Conservation (phyloP, 2,329 filamentous ascomycete genomes). For the Eurotiales sp. region DNA sequence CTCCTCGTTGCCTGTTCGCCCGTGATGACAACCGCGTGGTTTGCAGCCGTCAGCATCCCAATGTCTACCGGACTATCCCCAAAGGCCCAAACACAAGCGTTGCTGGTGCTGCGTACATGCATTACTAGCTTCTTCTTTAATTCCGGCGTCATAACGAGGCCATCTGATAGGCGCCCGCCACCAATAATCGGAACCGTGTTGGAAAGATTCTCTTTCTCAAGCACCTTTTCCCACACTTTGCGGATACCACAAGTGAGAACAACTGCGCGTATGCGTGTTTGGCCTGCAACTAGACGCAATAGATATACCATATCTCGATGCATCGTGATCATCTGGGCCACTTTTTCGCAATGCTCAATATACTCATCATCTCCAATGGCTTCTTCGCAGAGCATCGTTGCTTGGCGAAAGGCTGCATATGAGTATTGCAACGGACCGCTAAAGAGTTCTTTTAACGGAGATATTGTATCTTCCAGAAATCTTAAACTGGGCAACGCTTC, state of each 20-base stretch:
- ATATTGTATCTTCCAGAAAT: constrained; percentile 4
- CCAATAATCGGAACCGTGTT: constrained; percentile 51
- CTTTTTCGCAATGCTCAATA: constrained; percentile 42
- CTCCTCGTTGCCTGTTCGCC: constrained; percentile 47
- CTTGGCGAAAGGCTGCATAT: constrained; percentile 55
- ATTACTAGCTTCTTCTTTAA: constrained; percentile 51
- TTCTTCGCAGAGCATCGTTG: constrained; percentile 52
- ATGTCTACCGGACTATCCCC: constrained; percentile 59
- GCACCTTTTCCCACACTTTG: constrained; percentile 53
- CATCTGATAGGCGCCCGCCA: constrained; percentile 46
- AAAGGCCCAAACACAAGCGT: constrained; percentile 51
- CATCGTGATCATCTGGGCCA: constrained; percentile 43
- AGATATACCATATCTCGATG: constrained; percentile 49
- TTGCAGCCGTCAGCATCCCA: constrained; percentile 52
- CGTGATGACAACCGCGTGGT: constrained; percentile 55
- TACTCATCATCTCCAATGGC: constrained; percentile 34
- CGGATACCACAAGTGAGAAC: constrained; percentile 56
- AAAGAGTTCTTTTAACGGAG: constrained; percentile 47
- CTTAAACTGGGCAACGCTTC: constrained; percentile 10
- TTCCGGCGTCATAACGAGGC: constrained; percentile 49
- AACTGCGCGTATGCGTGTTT: constrained; percentile 43
- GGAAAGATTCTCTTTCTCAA: constrained; percentile 43
- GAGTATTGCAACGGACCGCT: constrained; percentile 47
- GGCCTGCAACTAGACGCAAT: constrained; percentile 29
- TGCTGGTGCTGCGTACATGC: constrained; percentile 29